Base-by-base conservation (phyloP, 805 yeast genomes). In the Blastobotrys parvus region DNA sequence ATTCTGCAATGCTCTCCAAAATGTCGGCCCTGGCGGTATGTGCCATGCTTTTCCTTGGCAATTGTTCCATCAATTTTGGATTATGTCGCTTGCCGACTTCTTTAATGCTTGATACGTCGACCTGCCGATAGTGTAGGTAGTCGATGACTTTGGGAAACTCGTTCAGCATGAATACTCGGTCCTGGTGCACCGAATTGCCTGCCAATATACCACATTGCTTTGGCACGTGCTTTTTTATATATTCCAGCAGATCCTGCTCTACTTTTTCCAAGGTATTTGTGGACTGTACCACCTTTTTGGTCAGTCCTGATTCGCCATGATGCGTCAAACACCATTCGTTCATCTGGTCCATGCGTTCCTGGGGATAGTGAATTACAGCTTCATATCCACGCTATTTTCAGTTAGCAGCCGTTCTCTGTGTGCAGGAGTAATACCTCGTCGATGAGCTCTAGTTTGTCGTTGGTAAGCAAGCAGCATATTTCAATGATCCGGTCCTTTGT, bases 11-110 rank as follows among this genome's bases (percentile, higher is more conserved):
- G 55, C 95, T 85, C 61, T 92, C 98, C 39, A 84, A 53, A 38
- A 92, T 92, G 61, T 92, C 99, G 13, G 78, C 70, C 49, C 74
- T 75, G 0, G 99, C 98, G 0, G 97, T 90, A 61, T 92, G 99
- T 1, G 72, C 72, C 17, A 74, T 70, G 39, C 63, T 64, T 63
- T 94, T 92, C 31, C 62, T 68, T 4, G 90, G 97, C 51, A 64
- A 68, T 44, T 54, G 57, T 45, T 60, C 60, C 63, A 81, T 69
- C 39, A 88, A 62, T 3, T 61, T 65, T 1, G 84, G 82, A 59
- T 86, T 86, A 57, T 83, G 89, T 55, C 97, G 77, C 37, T 64
- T 68, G 0, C 89, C 82, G 13, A 88, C 64, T 62, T 92, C 98
- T 73, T 78, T 75, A 37, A 92, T 66, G 1, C 88, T 69, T n/a